These are phyloP conservation scores for Saccharomyces pastorianus DNA, from an alignment of 1,139 yeast species.

Conservation along the genomic window DNA sequence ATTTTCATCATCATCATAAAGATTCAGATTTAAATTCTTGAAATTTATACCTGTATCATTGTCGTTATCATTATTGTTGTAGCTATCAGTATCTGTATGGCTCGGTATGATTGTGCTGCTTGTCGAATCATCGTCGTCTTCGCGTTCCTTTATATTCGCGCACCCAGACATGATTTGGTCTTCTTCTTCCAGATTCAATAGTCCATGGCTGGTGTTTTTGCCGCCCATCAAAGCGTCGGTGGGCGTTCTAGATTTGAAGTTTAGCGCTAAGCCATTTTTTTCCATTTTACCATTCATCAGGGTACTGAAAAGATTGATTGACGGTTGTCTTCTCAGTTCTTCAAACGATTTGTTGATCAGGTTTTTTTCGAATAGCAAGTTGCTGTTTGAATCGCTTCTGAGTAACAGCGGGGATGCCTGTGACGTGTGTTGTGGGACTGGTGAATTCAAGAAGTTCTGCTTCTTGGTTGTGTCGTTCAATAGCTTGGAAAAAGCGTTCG, in stretches of 20 bases:
- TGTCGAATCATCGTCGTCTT: neutral
- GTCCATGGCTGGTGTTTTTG: neutral
- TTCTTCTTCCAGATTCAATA: constrained; percentile 22
- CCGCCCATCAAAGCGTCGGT: neutral
- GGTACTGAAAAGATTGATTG: constrained; percentile 14
- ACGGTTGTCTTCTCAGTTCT: constrained; percentile 19
- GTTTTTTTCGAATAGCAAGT: constrained; percentile 20
- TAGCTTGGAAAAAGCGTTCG: constrained; percentile 8
- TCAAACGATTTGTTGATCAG: constrained; percentile 28
- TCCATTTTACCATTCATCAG: constrained; percentile 14
- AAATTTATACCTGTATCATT: neutral
- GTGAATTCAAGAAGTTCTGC: constrained; percentile 10
- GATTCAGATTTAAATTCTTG: constrained; percentile 13
- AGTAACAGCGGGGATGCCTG: neutral
- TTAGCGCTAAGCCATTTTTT: constrained; percentile 19
- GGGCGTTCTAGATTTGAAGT: constrained; percentile 15
- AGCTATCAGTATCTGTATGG: neutral
- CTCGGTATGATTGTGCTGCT: neutral
- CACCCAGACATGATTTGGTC: constrained; percentile 25
- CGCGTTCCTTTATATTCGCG: neutral
- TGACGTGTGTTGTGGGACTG: constrained; percentile 15
- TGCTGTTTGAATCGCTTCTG: neutral
- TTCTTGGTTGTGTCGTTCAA: constrained; percentile 1
- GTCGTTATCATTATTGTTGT: neutral
- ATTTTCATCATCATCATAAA: constrained; percentile 14